phyloP scores from a whole-genome alignment of 768 basidiomycete genomes.

The Phlebiopsis flavidoalba region DNA sequence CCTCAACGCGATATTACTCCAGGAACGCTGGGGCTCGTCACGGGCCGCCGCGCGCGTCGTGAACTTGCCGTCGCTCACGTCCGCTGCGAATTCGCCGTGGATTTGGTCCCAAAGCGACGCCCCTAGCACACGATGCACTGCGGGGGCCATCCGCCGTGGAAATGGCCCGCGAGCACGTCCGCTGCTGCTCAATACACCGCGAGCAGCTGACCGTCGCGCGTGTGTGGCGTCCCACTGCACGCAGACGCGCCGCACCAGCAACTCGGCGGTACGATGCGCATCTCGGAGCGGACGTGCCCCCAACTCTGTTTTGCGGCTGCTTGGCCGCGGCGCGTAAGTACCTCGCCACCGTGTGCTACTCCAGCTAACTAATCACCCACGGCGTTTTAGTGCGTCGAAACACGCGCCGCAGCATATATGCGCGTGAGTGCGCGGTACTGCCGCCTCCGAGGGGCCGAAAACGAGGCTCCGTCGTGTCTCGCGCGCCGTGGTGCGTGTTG shows the following conservation, averaged over 20 bases:
- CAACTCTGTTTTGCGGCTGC: background rate
- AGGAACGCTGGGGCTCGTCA: constrained; percentile 3
- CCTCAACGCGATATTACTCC: constrained; percentile 10
- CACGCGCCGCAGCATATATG: background rate
- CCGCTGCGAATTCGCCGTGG: no score
- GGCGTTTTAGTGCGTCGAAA: no score
- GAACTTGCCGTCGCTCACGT: no score
- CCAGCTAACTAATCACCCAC: no score
- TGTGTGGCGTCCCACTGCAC: background rate
- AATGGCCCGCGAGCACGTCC: background rate
- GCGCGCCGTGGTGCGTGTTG: no score
- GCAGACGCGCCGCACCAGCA: background rate
- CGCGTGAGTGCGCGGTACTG: no score
- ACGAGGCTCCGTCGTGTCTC: background rate
- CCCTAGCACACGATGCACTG: no score
- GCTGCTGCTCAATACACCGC: background rate
- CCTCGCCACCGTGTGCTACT: no score
- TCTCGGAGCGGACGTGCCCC: background rate
- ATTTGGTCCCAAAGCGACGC: no score
- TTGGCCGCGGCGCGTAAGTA: background rate
- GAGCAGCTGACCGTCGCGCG: background rate
- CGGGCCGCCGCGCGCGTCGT: background rate
- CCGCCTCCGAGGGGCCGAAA: background rate
- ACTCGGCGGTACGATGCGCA: background rate
- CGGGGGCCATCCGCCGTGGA: background rate